Conservation (phyloP, 306 rosid genomes). For the Cucurbita moschata region DNA sequence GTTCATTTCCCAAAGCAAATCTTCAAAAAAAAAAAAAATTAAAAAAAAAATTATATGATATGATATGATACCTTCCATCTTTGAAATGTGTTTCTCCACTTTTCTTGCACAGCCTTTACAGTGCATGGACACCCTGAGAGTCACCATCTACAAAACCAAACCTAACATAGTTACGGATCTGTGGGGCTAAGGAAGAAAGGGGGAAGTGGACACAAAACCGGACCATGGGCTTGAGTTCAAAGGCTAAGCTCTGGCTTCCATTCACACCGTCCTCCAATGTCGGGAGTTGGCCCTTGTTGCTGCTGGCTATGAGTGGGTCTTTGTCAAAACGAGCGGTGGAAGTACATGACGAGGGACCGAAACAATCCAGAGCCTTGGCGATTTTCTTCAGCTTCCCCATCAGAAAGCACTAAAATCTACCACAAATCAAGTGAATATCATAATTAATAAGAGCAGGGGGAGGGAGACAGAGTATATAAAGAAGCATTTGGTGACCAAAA, state of each 20-base stretch:
- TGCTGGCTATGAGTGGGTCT: slow-evolving; percentile 24
- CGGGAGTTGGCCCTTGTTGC: neutral
- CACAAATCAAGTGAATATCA: neutral
- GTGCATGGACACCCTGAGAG: slow-evolving; percentile 79
- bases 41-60: too few relatives aligned
- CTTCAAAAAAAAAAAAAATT: too few relatives aligned
- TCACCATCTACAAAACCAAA: slow-evolving; percentile 43
- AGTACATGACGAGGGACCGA: slow-evolving; percentile 32
- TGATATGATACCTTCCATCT: slow-evolving; percentile 44
- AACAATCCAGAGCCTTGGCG: slow-evolving; percentile 42
- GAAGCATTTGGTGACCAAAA: too few relatives aligned
- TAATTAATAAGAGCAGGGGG: neutral
- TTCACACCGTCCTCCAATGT: slow-evolving; percentile 62
- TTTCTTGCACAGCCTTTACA: slow-evolving; percentile 87
- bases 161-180: too few relatives aligned
- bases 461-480: neutral
- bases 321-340: slow-evolving; percentile 53
- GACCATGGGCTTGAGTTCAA: slow-evolving; percentile 14
- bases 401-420: neutral
- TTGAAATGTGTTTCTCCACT: slow-evolving; percentile 76
- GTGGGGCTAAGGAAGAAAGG: too few relatives aligned
- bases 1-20: neutral
- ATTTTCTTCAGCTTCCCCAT: slow-evolving; percentile 59
- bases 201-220: neutral
- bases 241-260: too few relatives aligned